phyloP scores from a whole-genome alignment of 75 land plant genomes.

The Picea glauca region DNA sequence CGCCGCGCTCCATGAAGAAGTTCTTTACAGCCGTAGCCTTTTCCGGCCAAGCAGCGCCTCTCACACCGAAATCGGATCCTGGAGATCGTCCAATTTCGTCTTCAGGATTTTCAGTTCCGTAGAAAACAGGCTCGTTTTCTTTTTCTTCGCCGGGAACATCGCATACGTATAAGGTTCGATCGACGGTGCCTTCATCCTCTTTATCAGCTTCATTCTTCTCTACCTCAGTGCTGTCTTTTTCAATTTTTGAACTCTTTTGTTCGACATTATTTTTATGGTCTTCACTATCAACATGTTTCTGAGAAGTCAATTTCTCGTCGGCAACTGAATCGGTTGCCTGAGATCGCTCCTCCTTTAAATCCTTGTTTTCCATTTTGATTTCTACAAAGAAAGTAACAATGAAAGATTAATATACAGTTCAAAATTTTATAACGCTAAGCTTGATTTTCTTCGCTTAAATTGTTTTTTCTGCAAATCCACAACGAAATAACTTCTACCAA shows the following conservation, averaged over 20 bases:
- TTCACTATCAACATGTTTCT: too few relatives aligned
- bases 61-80: constrained; percentile 12
- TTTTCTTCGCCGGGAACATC: constrained; percentile 34
- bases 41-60: constrained; percentile 54
- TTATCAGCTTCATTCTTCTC: not conserved
- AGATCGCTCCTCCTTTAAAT: too few relatives aligned
- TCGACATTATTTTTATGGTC: too few relatives aligned
- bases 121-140: constrained; percentile 52
- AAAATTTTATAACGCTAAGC: too few relatives aligned
- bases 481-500: too few relatives aligned
- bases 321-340: too few relatives aligned
- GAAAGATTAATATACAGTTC: too few relatives aligned
- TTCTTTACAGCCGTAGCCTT: constrained; percentile 66
- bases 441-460: too few relatives aligned
- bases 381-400: too few relatives aligned
- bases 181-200: not conserved
- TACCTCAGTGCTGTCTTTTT: not conserved
- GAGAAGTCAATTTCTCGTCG: too few relatives aligned
- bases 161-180: not conserved
- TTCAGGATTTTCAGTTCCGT: constrained; percentile 57
- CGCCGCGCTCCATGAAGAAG: constrained; percentile 59
- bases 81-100: constrained; percentile 18
- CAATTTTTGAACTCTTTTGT: not conserved
- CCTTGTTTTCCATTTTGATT: too few relatives aligned
- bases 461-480: too few relatives aligned